Base-by-base conservation (phyloP, 2,329 filamentous ascomycete genomes). In the Phialophora tarda region DNA sequence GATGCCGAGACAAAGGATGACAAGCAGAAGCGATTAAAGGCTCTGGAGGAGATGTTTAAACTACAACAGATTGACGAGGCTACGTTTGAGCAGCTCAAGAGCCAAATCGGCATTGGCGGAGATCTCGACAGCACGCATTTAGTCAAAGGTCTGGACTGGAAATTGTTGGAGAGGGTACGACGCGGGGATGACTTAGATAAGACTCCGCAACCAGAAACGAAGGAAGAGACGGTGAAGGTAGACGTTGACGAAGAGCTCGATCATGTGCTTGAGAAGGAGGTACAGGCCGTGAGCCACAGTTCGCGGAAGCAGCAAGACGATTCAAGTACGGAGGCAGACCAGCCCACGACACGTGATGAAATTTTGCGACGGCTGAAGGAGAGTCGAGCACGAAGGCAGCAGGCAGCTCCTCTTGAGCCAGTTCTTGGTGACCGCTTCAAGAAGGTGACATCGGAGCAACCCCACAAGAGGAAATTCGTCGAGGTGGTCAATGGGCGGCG, bases 131-230 rank as follows among this genome's bases (percentile, higher is more conserved):
- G 88, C 72, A 96, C 93, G 14, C 92, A 97, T 82, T 79, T 97
- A 71, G 89, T 98, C 56, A 98, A 97, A 76, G 95, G 95, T 0
- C 79, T 99, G 58, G 95, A 99, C 78, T 91, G 92, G 76, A 90
- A 91, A 77, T 81, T 98, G 12, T 81, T 83, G 69, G 72, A 75
- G 70, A 73, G 79, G 58, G 76, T 80, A 0, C 78, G 77, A 61
- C 78, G 76, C n/a, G 82, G 82, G 1, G 82, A 83, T 66, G 81
- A 93, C 77, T 84, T 92, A 26, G 76, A 78, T 60, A 67, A 71
- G 63, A 67, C 71, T 1, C 72, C 73, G 2, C 73, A 77, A 10
- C 74, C 79, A 7, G 74, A 76, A 1, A 73, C 72, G n/a, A 72
- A 73, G 11, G 72, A 72, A 4, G 76, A 71, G 14, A 67, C 50